Evolutionary conservation across 495 filamentous ascomycete genomes (phyloP), one percentile per base, ranked within the genome.

Genomic region (Amphirosellinia nigrospora): DNA sequence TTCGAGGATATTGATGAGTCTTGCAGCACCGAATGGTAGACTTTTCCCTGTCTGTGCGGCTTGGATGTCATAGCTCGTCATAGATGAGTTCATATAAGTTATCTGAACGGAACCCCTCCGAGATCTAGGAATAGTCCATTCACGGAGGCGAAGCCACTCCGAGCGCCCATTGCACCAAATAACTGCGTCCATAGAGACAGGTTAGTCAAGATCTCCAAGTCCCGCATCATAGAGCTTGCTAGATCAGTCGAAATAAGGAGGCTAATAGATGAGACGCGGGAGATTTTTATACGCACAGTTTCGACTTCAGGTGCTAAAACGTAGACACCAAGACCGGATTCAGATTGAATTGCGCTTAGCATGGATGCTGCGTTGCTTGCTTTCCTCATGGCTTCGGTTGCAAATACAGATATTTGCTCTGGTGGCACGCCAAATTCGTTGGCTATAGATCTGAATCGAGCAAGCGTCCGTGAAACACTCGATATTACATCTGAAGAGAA

Each of bases 21-120:
- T 92, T 21, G 94, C 94, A 52, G 94, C 94, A 26, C 94, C 94
- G 74, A 94, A 97, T 4, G 94, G 94, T 72, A 98, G 83, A 73
- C 83, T 85, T 69, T 83, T 73, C 59, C 86, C 80, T 30, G 81
- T 73, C 13, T 78, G 77, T 8, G 86, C 86, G 15, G 85, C 85
- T n/a, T 77, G 70, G 23, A 83, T 71, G 64, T 83, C 84, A 69
- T 85, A 85, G 45, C 60, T 67, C 23, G 69, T 71, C 5, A 72
- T 5, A 74, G 73, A 88, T 0, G 90, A 88, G 59, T 89, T 82
- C 75, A 97, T 85, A 86, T 93, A 97, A 8, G 92, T 93, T 82
- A 97, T 89, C 80, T 98, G 94, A 64, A 93, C 92, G 72, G 93
- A 96, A 1, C 94, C 94, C 94, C 94, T 3, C 94, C 94, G 0